Conservation (phyloP, 1,284 basidiomycete genomes). For the Malassezia sp. region DNA sequence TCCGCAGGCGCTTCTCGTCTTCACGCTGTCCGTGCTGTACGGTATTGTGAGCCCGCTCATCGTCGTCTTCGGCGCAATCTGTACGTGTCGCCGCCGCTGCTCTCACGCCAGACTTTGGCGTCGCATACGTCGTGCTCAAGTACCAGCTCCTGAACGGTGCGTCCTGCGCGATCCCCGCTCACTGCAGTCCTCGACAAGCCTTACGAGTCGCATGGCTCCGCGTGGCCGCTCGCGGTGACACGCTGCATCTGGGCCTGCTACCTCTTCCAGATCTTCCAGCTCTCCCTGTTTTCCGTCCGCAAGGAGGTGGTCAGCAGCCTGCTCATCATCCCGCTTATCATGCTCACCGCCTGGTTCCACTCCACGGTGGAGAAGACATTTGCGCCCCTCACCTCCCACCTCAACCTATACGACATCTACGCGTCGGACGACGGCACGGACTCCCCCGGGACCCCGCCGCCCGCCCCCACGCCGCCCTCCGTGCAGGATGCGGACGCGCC, state of each 20-base stretch:
- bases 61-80: slow-evolving; percentile 81
- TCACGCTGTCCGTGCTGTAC: slow-evolving; percentile 86
- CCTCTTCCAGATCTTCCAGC: slow-evolving; percentile 43
- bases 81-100: slow-evolving; percentile 3
- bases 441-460: not conserved
- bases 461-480: not conserved
- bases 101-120: slow-evolving; percentile 68
- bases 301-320: slow-evolving; percentile 66
- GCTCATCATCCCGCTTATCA: slow-evolving; percentile 65
- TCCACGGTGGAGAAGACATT: slow-evolving; percentile 64
- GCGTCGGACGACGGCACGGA: slow-evolving; percentile 18
- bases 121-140: slow-evolving; percentile 73
- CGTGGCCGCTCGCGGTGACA: slow-evolving; percentile 59
- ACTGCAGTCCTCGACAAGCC: slow-evolving; percentile 70
- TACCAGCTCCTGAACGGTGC: slow-evolving; percentile 85
- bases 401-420: slow-evolving; percentile 32
- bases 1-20: slow-evolving; percentile 86
- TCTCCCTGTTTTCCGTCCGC: slow-evolving; percentile 65
- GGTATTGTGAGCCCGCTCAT: slow-evolving; percentile 90
- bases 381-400: slow-evolving; percentile 66
- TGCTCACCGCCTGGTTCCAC: slow-evolving; percentile 66
- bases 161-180: slow-evolving; percentile 43
- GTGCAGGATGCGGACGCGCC: slow-evolving; percentile 5
- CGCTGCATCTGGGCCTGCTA: slow-evolving; percentile 44
- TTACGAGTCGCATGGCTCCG: slow-evolving; percentile 81